A percentile compares a stretch with the other conserved stretches of the same genome.
Conservation (phyloP, 371 early-diverging fungal genomes). For the Rhizopus sp. region DNA sequence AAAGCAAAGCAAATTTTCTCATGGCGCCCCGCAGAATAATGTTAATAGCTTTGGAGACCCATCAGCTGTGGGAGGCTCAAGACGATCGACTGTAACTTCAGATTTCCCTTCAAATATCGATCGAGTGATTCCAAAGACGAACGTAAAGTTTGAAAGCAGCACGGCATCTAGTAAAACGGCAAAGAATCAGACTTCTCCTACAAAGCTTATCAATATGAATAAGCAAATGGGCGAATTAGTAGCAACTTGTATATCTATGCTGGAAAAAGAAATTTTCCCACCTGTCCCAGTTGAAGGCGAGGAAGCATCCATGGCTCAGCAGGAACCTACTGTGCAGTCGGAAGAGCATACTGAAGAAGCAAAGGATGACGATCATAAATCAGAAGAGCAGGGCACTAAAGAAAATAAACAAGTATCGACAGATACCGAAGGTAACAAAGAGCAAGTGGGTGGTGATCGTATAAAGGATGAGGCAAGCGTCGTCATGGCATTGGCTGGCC, state of each 20-base stretch:
- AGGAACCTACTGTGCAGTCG: not conserved
- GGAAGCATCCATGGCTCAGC: not conserved
- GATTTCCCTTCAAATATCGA: constrained; percentile 46
- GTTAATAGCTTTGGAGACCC: constrained; percentile 43
- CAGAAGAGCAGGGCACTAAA: not conserved
- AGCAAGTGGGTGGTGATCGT: not conserved
- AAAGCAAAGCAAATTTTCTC: not conserved
- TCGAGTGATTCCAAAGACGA: constrained; percentile 16
- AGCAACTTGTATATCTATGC: constrained; percentile 51
- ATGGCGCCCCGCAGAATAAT: constrained; percentile 36
- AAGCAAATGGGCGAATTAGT: constrained; percentile 57
- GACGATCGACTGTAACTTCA: constrained; percentile 32
- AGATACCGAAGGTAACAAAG: not conserved
- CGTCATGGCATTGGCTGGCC: constrained; percentile 51
- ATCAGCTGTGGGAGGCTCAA: constrained; percentile 22
- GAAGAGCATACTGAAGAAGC: not conserved
- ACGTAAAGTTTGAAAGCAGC: not conserved
- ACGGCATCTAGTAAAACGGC: not conserved
- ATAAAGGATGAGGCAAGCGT: constrained; percentile 34
- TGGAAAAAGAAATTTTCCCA: constrained; percentile 54
- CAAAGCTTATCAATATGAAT: constrained; percentile 31
- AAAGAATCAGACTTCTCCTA: not conserved
- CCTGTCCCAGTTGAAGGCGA: constrained; percentile 9
- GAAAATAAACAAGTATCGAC: not conserved
- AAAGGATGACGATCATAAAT: not conserved